Base-by-base conservation (phyloP, 257 asterid genomes). In the Gentiana straminea region DNA sequence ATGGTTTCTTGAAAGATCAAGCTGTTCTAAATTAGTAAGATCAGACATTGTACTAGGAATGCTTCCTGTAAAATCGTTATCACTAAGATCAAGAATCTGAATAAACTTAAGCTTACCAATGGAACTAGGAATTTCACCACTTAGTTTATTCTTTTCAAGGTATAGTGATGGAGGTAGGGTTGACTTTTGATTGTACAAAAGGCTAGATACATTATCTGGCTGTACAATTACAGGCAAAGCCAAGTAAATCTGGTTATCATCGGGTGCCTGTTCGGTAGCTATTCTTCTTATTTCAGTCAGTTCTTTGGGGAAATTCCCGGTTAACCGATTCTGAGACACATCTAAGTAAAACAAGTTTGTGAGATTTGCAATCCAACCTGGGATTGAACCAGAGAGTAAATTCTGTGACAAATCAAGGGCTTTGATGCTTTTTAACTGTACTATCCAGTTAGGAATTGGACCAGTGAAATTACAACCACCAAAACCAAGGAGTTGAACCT, bases 221-320 rank as follows among this genome's bases (percentile, higher is more conserved):
- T 73, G 67, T 65, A 85, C 94, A 64, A 80, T 84, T 39, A 91
- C 92, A 13, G 98, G 98, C 84, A 91, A 68, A 83, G 81, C 92
- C 45, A 91, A 69, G 70, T 77, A 77, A 70, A 79, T 84, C 72
- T 75, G 66, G 57, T 78, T 78, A 15, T 75, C 70, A 61, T 81
- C 91, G 37, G 80, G 73, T 48, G 59, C 75, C 70, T 64, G 73
- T 70, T 79, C 72, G 52, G 57, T 65, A n/a, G 89, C 77, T 11
- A 91, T 71, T 52, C 94, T 74, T 61, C 58, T 66, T 64, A 91
- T 65, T 62, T 70, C 57, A 33, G 75, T 63, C 24, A 91, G 79
- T 43, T 77, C 83, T 52, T 68, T 37, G 1, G 98, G 96, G 75
- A 87, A 84, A 75, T 37, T 52, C 63, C 95, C 97, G 7, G 82